Conservation (phyloP, 805 yeast genomes). For the Candida xiaguanensis region DNA sequence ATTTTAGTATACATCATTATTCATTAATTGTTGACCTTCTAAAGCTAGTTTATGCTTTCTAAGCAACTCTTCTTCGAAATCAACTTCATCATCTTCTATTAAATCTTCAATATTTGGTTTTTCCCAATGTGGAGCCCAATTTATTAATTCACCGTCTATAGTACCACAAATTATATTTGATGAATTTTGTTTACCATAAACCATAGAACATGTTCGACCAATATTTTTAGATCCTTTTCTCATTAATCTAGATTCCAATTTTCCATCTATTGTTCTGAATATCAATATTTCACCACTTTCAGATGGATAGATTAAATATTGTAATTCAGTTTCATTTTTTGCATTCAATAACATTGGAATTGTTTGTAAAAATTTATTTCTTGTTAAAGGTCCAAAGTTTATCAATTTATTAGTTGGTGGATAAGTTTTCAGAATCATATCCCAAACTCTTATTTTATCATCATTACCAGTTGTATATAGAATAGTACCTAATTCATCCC, state of each 20-base stretch:
- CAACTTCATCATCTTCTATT: conserved; percentile 7
- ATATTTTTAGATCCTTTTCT: conserved; percentile 37
- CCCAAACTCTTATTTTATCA: conserved; percentile 80
- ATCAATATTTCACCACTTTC: conserved; percentile 70
- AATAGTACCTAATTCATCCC: conserved; percentile 65
- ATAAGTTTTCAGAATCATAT: conserved; percentile 36
- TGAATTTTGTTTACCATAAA: conserved; percentile 41
- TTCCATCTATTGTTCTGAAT: conserved; percentile 58
- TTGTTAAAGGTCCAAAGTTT: conserved; percentile 74
- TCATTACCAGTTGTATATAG: conserved; percentile 73
- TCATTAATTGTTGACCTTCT: conserved; percentile 3
- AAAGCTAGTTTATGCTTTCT: conserved; percentile 2
- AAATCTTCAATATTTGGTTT: conserved; percentile 9
- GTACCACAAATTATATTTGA: conserved; percentile 57
- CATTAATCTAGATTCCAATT: conserved; percentile 53
- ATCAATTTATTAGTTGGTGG: conserved; percentile 57
- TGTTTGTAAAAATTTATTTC: conserved; percentile 53
- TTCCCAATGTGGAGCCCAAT: conserved; percentile 43
- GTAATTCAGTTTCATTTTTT: conserved; percentile 48
- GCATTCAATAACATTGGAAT: conserved; percentile 55
- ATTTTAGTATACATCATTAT: neutral
- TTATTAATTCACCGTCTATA: conserved; percentile 60
- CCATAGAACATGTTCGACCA: conserved; percentile 51
- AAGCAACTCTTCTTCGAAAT: conserved; percentile 5
- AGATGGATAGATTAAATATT: conserved; percentile 65